A percentile compares a stretch with the other conserved stretches of the same genome.
phyloP scores from a whole-genome alignment of 192 early-diverging fungal genomes.

The Backusella tarrabulga region DNA sequence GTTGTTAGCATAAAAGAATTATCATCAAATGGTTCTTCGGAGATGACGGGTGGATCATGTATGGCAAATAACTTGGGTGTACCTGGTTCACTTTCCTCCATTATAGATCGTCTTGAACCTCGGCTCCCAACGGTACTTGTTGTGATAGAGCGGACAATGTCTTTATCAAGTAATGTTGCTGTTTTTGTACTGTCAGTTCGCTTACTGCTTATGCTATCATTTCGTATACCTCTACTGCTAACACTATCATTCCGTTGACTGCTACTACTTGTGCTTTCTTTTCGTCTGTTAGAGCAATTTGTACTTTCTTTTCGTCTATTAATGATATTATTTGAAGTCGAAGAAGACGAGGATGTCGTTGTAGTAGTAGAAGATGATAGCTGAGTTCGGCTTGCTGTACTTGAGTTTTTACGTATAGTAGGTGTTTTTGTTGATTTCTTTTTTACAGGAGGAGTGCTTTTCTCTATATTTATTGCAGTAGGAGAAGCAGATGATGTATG shows the following conservation, averaged over 20 bases:
- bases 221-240: not conserved
- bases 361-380: not conserved
- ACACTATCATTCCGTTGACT: not conserved
- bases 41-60: not conserved
- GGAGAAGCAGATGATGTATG: not conserved
- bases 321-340: not conserved
- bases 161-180: not conserved
- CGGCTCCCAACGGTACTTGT: constrained; percentile 9
- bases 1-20: not conserved
- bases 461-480: not conserved
- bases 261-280: not conserved
- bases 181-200: not conserved
- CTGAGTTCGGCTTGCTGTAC: not conserved
- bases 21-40: not conserved
- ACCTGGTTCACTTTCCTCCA: not conserved
- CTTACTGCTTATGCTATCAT: not conserved
- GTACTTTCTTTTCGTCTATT: not conserved
- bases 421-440: not conserved
- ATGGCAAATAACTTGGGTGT: not conserved
- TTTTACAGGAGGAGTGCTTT: constrained; percentile 20
- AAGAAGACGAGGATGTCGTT: not conserved
- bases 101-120: not conserved
- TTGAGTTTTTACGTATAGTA: constrained; percentile 16
- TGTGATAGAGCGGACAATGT: constrained; percentile 4
- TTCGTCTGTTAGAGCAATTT: not conserved